Evolutionary conservation across 23 red algal genomes (phyloP), one percentile per base, ranked within the genome.

Genomic region (Agarophyton chilense): DNA sequence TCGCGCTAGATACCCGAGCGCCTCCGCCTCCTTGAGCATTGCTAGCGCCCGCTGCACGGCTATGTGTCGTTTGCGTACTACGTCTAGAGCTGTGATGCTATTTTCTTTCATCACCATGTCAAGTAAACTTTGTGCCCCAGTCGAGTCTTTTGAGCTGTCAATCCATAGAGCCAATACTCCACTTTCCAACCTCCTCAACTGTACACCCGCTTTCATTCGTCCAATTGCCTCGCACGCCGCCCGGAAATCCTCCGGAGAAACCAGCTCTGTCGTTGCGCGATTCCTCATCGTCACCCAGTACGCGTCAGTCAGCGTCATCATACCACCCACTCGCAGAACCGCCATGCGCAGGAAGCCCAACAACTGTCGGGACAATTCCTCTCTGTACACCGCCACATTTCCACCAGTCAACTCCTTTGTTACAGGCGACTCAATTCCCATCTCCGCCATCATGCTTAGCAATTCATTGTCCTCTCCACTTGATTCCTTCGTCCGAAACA

Each of bases 351-450:
- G 78, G 79, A 89, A 89, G 19, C 40, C n/a, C 22, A 63, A 72
- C 22, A 97, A 29, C 76, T 97, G 83, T 28, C 87, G 66, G 34
- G 95, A 83, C 19, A 97, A 47, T 49, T 91, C 41, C 26, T 82
- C 81, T 21, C 90, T 86, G 67, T 93, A 97, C 71, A 82, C 57
- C 41, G 79, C 74, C 52, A 82, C 94, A 52, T 96, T 90, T 9
- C 81, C 80, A 3, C 79, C 78, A n/a, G 86, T 95, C 36, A 75
- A 25, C 70, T 85, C 79, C 73, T 84, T 97, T 6, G 82, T 97
- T 19, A 97, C 95, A 24, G 95, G 95, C 36, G 86, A 84, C 16
- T 91, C 82, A 36, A 97, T 93, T 6, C 95, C 88, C 82, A 97
- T 81, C 42, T 93, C 90, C 45, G 86, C 88, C 81, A 93, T 93